These are phyloP conservation scores for Phytophthora crassamura DNA, from an alignment of 352 stramenopile genomes.

Conservation along the genomic window DNA sequence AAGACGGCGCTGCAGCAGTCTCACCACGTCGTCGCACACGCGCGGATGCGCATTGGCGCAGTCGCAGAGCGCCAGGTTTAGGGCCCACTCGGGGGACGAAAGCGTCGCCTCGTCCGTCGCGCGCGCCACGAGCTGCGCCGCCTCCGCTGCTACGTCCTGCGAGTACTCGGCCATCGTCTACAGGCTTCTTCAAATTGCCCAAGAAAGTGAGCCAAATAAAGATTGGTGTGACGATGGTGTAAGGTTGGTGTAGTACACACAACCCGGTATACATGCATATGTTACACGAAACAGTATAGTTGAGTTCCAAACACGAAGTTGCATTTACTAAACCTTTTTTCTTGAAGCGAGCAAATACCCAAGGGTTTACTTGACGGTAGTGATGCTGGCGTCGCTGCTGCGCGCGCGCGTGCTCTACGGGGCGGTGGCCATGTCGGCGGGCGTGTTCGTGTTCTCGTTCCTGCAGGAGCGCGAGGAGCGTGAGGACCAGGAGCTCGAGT, in stretches of 20 bases:
- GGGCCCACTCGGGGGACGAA: constrained; percentile 62
- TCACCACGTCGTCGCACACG: constrained; percentile 66
- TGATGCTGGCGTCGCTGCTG: constrained; percentile 45
- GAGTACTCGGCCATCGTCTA: constrained; percentile 50
- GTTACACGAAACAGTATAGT: not conserved
- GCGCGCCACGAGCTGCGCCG: constrained; percentile 56
- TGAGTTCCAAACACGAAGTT: no score
- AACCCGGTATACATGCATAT: not conserved
- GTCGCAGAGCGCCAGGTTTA: constrained; percentile 82
- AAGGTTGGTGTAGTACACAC: no score
- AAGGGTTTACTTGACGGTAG: constrained; percentile 1
- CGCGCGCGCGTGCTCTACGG: constrained; percentile 73
- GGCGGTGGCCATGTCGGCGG: constrained; percentile 79
- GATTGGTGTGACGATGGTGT: no score
- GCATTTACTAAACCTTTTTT: no score
- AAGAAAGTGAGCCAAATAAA: not conserved
- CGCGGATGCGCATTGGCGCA: constrained; percentile 56
- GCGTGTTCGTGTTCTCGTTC: constrained; percentile 80
- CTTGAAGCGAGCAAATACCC: not conserved
- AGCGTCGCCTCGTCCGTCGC: constrained; percentile 60
- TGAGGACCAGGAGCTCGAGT: constrained; percentile 64
- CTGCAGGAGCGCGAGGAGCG: constrained; percentile 82
- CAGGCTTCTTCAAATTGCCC: constrained; percentile 8
- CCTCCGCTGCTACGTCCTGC: constrained; percentile 41
- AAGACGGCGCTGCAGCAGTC: constrained; percentile 60